phyloP scores from a whole-genome alignment of 139 green algal genomes.

The Mesotaenium endlicherianum region DNA sequence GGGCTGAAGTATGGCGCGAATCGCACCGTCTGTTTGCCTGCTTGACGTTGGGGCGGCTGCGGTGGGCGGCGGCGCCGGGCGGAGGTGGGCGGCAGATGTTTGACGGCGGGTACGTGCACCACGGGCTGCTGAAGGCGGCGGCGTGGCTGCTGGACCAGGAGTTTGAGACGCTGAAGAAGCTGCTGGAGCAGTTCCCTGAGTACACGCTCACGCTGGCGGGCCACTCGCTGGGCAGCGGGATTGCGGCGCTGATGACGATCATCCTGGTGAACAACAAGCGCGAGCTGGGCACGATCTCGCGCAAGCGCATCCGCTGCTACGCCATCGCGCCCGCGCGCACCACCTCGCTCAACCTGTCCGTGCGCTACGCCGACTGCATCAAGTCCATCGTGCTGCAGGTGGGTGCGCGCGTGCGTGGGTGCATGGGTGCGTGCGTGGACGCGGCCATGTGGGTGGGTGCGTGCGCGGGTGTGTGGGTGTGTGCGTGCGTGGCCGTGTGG shows the following conservation, averaged over 20 bases:
- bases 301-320: neutral
- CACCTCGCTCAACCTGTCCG: slow-evolving; percentile 34
- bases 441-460: no score
- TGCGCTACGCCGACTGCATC: slow-evolving; percentile 33
- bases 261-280: slow-evolving; percentile 24
- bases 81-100: slow-evolving; percentile 35
- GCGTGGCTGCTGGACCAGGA: slow-evolving; percentile 33
- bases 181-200: neutral
- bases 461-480: neutral
- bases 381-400: slow-evolving; percentile 39
- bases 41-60: no score
- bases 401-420: no score
- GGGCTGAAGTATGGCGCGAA: no score
- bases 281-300: neutral
- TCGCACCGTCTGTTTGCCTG: no score
- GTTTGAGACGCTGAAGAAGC: neutral
- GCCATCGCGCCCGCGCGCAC: slow-evolving; percentile 7
- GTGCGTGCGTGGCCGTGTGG: no score
- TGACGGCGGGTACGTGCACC: slow-evolving; percentile 37
- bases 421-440: no score
- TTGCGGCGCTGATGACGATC: slow-evolving; percentile 25
- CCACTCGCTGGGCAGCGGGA: slow-evolving; percentile 29
- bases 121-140: slow-evolving; percentile 14
- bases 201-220: slow-evolving; percentile 38
- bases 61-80: no score